Base-by-base conservation (phyloP, 164 flowering plant species). In the Chimonanthus salicifolius region DNA sequence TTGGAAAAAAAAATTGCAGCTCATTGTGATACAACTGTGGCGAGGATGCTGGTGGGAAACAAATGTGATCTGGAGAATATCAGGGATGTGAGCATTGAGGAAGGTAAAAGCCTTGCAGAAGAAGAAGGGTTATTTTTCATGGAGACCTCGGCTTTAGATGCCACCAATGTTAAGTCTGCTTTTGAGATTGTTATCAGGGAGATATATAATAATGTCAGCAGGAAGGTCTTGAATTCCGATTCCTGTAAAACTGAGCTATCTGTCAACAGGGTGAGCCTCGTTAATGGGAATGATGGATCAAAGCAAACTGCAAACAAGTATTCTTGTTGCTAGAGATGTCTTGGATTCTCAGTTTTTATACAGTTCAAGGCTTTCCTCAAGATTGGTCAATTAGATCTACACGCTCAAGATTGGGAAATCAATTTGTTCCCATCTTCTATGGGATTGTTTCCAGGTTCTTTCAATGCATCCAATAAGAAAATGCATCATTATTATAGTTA, bases 1-100 rank as follows among this genome's bases (percentile, higher is more conserved):
- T 33, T 33, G 43, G 47, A 4, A 44, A 71, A 67, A n/a, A 47
- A 80, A 67, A 13, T 5, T 78, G 81, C 87, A 84, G 87, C 78
- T n/a, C 87, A 84, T 73, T 84, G 82, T 47, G 87, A 84, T 76
- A 82, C 87, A 72, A 84, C 87, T 15, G 74, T 84, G 13, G 82
- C 84, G 6, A 84, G 75, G 75, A 82, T 84, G 80, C 74, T 84
- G 71, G 80, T 84, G 13, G 87, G 85, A 47, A 84, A 84, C 76
- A 84, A 84, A 69, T 71, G 77, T 5, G 87, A 84, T 75, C 67
- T 84, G 76, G 84, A 69, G 47, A 76, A 81, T 62, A 79, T 84
- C 64, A 77, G 87, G 79, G 82, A 78, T 71, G 85, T 84, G 65
- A 82, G 78, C 44, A 74, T 81, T 18, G 85, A 84, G 62, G 87